Evolutionary conservation across 2,329 filamentous ascomycete genomes (phyloP).

Genomic region (Curvularia sp.): DNA sequence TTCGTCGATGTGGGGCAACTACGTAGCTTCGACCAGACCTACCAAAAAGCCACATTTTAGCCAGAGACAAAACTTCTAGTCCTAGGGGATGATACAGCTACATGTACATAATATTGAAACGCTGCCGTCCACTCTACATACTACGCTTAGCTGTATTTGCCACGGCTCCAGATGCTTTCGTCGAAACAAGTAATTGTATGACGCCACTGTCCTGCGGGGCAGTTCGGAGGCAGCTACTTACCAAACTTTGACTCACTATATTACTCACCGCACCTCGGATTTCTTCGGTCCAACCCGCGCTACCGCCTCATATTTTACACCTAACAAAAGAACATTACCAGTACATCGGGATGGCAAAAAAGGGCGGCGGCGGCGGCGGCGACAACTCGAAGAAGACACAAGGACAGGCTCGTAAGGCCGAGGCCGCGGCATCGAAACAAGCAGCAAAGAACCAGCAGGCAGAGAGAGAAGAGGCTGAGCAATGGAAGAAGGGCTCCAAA

Average conservation of each 20-base stretch:
- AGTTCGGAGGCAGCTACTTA: slow-evolving; percentile 3
- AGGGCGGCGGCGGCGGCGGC: slow-evolving; percentile 70
- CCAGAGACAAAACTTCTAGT: too few species aligned
- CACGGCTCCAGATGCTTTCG: too few species aligned
- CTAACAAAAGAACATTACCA: background rate
- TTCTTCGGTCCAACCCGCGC: background rate
- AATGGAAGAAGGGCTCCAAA: slow-evolving; percentile 90
- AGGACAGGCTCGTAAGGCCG: slow-evolving; percentile 91
- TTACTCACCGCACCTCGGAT: background rate
- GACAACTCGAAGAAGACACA: slow-evolving; percentile 82
- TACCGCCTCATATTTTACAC: background rate
- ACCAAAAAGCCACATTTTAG: too few species aligned
- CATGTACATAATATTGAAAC: too few species aligned
- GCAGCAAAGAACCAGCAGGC: slow-evolving; percentile 72
- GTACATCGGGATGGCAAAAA: slow-evolving; percentile 40
- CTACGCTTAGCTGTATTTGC: too few species aligned
- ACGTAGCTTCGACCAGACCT: too few species aligned
- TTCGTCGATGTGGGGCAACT: too few species aligned
- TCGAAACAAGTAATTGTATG: too few species aligned
- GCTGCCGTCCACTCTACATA: too few species aligned
- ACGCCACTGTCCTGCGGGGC: too few species aligned
- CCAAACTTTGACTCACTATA: slow-evolving; percentile 26
- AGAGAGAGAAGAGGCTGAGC: slow-evolving; percentile 70
- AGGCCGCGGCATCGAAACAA: slow-evolving; percentile 80
- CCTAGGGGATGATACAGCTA: too few species aligned